phyloP scores from a whole-genome alignment of 2,329 filamentous ascomycete genomes.

The Zarea fungicola region DNA sequence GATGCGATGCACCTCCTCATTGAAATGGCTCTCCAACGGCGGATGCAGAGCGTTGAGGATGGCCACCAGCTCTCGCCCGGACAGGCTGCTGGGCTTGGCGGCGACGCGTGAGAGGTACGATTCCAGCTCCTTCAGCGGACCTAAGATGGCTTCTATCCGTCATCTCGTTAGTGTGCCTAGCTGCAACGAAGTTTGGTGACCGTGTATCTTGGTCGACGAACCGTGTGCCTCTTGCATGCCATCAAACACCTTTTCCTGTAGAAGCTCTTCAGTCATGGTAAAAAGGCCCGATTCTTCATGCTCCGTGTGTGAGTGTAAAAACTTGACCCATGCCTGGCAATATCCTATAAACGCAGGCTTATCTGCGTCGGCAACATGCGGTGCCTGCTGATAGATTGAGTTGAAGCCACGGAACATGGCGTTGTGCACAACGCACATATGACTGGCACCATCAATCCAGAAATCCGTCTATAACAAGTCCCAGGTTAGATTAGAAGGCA shows the following conservation, averaged over 20 bases:
- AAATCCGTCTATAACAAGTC: constrained; percentile 24
- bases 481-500: too few relatives aligned
- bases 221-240: constrained; percentile 46
- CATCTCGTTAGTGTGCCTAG: constrained; percentile 12
- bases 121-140: constrained; percentile 41
- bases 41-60: constrained; percentile 41
- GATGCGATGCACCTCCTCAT: constrained; percentile 44
- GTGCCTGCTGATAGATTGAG: constrained; percentile 30
- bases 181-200: background rate
- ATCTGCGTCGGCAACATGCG: constrained; percentile 27
- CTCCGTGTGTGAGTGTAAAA: constrained; percentile 49
- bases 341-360: constrained; percentile 24
- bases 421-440: constrained; percentile 30
- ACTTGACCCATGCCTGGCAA: constrained; percentile 42
- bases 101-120: constrained; percentile 37
- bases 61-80: constrained; percentile 32
- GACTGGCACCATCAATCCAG: constrained; percentile 22
- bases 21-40: constrained; percentile 42
- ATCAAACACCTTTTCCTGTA: constrained; percentile 40
- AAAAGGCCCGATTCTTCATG: constrained; percentile 49
- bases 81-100: constrained; percentile 32
- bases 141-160: constrained; percentile 37
- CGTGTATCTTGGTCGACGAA: constrained; percentile 24
- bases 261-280: constrained; percentile 40
- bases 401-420: constrained; percentile 29